phyloP scores from a whole-genome alignment of 352 stramenopile genomes.

The Phytophthora pseudosyringae region DNA sequence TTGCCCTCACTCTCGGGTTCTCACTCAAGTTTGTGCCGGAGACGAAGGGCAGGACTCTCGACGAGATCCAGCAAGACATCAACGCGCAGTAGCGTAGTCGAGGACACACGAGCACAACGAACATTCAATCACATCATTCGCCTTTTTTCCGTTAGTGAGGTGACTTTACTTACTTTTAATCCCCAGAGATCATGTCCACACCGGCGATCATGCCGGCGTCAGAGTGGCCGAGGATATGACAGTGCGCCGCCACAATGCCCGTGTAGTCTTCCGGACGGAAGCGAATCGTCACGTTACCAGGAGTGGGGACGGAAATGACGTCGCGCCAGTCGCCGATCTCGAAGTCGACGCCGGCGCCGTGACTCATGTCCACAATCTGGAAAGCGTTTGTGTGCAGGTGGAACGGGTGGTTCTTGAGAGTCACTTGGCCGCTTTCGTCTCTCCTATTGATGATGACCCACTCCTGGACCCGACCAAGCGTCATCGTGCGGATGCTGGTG shows the following conservation, averaged over 20 bases:
- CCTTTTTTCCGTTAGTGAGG: not conserved
- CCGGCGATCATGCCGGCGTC: slow-evolving; percentile 81
- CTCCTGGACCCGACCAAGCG: slow-evolving; percentile 65
- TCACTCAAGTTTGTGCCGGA: slow-evolving; percentile 87
- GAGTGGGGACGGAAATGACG: slow-evolving; percentile 75
- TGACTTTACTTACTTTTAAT: slow-evolving; percentile 7
- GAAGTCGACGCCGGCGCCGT: slow-evolving; percentile 75
- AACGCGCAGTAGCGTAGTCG: slow-evolving; percentile 26
- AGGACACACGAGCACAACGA: not conserved
- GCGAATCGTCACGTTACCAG: slow-evolving; percentile 83
- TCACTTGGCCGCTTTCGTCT: slow-evolving; percentile 46
- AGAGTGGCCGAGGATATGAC: slow-evolving; percentile 82
- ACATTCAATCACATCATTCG: slow-evolving; percentile 1
- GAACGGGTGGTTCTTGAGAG: slow-evolving; percentile 83
- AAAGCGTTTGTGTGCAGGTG: slow-evolving; percentile 89
- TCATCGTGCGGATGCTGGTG: slow-evolving; percentile 56
- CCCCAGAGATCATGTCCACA: slow-evolving; percentile 55
- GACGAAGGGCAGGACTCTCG: slow-evolving; percentile 87
- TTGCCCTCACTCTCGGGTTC: slow-evolving; percentile 78
- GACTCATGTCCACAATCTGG: slow-evolving; percentile 78
- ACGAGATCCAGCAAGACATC: slow-evolving; percentile 69
- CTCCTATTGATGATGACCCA: slow-evolving; percentile 75
- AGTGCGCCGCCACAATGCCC: slow-evolving; percentile 72
- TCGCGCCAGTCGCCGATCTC: slow-evolving; percentile 82
- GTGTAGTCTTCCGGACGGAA: slow-evolving; percentile 75